A percentile compares a stretch with the other conserved stretches of the same genome.
Conservation (phyloP, 331 rosid species). For the Rosa hybrid region DNA sequence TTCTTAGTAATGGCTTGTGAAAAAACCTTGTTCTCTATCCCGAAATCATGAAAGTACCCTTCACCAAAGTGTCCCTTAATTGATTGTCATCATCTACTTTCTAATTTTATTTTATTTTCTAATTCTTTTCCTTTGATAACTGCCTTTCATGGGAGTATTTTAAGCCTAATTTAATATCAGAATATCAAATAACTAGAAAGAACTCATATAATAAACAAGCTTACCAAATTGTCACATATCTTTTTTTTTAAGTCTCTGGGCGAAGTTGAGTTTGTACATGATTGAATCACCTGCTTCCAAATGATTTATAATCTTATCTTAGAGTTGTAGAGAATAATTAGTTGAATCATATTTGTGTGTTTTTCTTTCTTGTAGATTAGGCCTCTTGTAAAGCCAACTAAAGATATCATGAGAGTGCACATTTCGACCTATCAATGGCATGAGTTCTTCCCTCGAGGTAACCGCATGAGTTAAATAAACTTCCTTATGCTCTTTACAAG, state of each 20-base stretch:
- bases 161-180: neutral
- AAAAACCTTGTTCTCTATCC: neutral
- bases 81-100: neutral
- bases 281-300: constrained; percentile 13
- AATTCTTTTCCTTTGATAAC: neutral
- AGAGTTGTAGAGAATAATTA: constrained; percentile 5
- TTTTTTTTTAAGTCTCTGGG: neutral
- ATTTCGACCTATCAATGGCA: constrained; percentile 66
- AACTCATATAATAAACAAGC: neutral
- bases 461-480: constrained; percentile 22
- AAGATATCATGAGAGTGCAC: constrained; percentile 59
- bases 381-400: constrained; percentile 92
- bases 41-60: neutral
- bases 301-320: constrained; percentile 10
- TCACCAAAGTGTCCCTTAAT: neutral
- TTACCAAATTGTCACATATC: neutral
- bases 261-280: neutral
- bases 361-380: constrained; percentile 60
- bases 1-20: neutral
- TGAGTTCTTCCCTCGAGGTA: constrained; percentile 97
- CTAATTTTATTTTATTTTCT: neutral
- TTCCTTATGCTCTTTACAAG: constrained; percentile 15
- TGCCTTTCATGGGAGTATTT: constrained; percentile 11
- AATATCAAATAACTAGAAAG: neutral
- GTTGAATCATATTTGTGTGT: constrained; percentile 19